These are phyloP conservation scores for Fusarium sp. DNA, from an alignment of 2,329 filamentous ascomycete species.

Conservation along the genomic window DNA sequence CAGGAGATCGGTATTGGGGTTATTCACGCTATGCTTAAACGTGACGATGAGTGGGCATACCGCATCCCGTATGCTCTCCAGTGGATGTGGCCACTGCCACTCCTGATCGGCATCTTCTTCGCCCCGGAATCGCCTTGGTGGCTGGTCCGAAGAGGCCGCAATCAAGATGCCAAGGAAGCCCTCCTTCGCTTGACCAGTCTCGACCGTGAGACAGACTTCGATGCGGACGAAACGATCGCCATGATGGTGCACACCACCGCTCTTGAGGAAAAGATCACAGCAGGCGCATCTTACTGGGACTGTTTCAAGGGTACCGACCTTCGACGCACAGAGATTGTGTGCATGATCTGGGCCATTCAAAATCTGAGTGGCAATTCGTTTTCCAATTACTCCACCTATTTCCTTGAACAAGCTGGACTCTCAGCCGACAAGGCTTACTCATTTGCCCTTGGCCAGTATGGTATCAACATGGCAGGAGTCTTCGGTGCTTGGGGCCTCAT, in stretches of 20 bases:
- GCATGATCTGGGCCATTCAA: constrained; percentile 73
- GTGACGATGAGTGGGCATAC: constrained; percentile 76
- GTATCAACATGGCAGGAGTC: constrained; percentile 82
- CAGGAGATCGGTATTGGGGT: constrained; percentile 81
- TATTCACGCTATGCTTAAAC: constrained; percentile 74
- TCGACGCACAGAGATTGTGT: constrained; percentile 79
- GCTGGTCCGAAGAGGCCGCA: constrained; percentile 75
- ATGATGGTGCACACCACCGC: constrained; percentile 95
- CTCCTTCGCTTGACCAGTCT: constrained; percentile 74
- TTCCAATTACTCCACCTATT: constrained; percentile 74
- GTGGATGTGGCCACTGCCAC: constrained; percentile 81
- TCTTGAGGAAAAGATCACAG: constrained; percentile 80
- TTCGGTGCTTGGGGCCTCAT: constrained; percentile 87
- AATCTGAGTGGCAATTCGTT: constrained; percentile 73
- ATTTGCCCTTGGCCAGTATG: constrained; percentile 73
- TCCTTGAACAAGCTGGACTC: constrained; percentile 71
- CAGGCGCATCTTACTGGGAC: constrained; percentile 80
- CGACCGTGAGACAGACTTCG: constrained; percentile 75
- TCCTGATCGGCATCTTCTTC: constrained; percentile 74
- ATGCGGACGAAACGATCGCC: constrained; percentile 85
- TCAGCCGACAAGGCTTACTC: constrained; percentile 64
- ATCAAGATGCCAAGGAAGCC: constrained; percentile 74
- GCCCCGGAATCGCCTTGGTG: constrained; percentile 81
- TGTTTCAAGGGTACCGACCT: constrained; percentile 85
- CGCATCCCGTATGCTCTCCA: constrained; percentile 78